These are phyloP conservation scores for Discostella pseudostelligera DNA, from an alignment of 108 stramenopile species.

Conservation along the genomic window DNA sequence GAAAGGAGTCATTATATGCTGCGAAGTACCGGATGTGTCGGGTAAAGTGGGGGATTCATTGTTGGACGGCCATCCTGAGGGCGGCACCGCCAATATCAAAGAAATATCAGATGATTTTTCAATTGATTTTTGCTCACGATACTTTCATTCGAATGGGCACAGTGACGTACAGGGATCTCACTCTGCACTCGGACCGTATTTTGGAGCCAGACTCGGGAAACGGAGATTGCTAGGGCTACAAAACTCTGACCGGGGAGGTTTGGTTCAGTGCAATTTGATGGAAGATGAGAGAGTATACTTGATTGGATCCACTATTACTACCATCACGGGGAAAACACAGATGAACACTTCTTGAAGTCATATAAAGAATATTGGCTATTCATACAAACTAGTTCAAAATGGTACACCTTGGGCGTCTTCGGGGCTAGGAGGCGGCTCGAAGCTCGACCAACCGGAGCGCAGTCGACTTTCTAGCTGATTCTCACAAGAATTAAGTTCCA, in stretches of 20 bases:
- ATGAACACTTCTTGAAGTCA: conserved; percentile 1
- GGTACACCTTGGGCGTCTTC: conserved; percentile 62
- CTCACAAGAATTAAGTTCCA: conserved; percentile 36
- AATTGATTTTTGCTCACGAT: conserved; percentile 84
- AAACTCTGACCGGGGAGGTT: conserved; percentile 79
- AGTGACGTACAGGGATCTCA: conserved; percentile 98
- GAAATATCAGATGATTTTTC: background rate
- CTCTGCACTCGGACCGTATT: conserved; percentile 89
- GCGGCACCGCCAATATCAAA: conserved; percentile 11
- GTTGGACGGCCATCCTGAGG: conserved; percentile 5
- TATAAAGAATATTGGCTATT: too few relatives aligned
- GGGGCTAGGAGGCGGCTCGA: conserved; percentile 50
- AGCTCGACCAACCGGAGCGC: conserved; percentile 40
- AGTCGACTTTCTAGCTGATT: conserved; percentile 36
- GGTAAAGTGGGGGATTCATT: too few relatives aligned
- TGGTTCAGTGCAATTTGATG: conserved; percentile 64
- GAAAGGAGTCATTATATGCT: conserved; percentile 76
- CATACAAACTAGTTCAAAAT: too few relatives aligned
- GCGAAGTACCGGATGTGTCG: conserved; percentile 30
- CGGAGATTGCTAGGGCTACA: conserved; percentile 70
- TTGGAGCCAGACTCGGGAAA: conserved; percentile 68
- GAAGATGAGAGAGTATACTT: conserved; percentile 45
- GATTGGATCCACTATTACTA: conserved; percentile 56
- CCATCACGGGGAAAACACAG: conserved; percentile 27
- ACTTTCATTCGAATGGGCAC: conserved; percentile 90